Base-by-base conservation (phyloP, 768 basidiomycete species). In the Lactarius vividus region DNA sequence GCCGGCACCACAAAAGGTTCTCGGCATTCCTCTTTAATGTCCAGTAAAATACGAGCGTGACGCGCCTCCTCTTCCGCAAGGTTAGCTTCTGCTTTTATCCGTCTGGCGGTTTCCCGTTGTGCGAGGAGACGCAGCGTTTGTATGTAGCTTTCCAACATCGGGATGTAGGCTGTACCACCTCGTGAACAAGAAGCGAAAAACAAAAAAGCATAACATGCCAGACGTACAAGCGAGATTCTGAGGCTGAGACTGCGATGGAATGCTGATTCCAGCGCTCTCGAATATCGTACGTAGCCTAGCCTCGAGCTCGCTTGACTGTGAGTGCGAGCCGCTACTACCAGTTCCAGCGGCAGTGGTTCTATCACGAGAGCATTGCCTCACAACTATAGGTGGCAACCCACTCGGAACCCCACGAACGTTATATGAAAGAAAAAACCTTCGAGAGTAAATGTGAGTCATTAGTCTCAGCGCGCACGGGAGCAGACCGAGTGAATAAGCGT, bases 1-100 rank as follows among this genome's bases (percentile, higher is more conserved):
- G 76, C 74, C 10, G 76, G 76, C 3, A 77, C 73, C 15, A 75
- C 69, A 64, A 75, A 71, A 39, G 75, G 76, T 61, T 68, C 67
- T 6, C 54, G 62, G 46, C 66, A 66, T 56, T 77, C 76, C 44
- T 3, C 46, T n/a, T 56, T 55, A 37, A 69, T 62, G 39, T 56
- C 65, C 33, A 58, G 67, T 42, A 69, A 49, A 58, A 67, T 53
- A 2, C 57, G 65, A 35, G 65, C 49, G 35, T 69, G 61, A 44
- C 52, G 60, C 57, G 49, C 64, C 11, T 42, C 56, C 52, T 69
- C 65, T 52, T 62, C 46, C 6, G 65, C 60, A 33, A 69, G 67
- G n/a, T 39, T 35, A 5, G 29, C 20, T 35, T 69, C 67, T 2
- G 57, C 67, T 31, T 29, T 20, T 20, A 35, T 1, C 31, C 67